These are phyloP conservation scores for Malassezia psittaci DNA, from an alignment of 1,284 basidiomycete genomes.

Conservation along the genomic window DNA sequence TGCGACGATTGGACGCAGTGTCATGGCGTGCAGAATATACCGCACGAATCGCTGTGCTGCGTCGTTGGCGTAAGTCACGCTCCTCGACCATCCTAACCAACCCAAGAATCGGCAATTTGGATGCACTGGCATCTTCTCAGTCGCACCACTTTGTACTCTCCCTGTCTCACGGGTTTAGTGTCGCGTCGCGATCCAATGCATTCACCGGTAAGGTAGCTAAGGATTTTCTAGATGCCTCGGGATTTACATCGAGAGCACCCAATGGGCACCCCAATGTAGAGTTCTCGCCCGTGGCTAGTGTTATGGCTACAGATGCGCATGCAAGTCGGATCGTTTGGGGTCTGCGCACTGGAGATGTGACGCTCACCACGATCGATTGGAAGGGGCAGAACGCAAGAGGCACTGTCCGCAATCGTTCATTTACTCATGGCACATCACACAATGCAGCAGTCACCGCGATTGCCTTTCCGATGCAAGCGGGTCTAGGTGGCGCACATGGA, in stretches of 20 bases:
- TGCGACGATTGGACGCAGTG: slow-evolving; percentile 54
- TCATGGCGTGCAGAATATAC: slow-evolving; percentile 39
- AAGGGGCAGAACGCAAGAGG: slow-evolving; percentile 40
- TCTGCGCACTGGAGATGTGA: slow-evolving; percentile 60
- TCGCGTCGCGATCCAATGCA: slow-evolving; percentile 64
- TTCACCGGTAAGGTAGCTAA: slow-evolving; percentile 59
- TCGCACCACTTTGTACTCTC: slow-evolving; percentile 56
- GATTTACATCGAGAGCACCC: slow-evolving; percentile 56
- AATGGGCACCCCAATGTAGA: slow-evolving; percentile 68
- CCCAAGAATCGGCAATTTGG: slow-evolving; percentile 35
- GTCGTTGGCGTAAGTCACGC: slow-evolving; percentile 61
- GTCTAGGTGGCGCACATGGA: slow-evolving; percentile 31
- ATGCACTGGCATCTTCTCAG: slow-evolving; percentile 51
- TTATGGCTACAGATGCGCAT: slow-evolving; percentile 55
- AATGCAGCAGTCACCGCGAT: slow-evolving; percentile 27
- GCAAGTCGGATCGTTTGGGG: slow-evolving; percentile 68
- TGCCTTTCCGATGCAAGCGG: slow-evolving; percentile 30
- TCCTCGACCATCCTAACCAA: slow-evolving; percentile 53
- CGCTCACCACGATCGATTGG: slow-evolving; percentile 53
- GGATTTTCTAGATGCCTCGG: slow-evolving; percentile 63
- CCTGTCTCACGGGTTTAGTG: slow-evolving; percentile 61
- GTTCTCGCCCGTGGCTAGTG: slow-evolving; percentile 60
- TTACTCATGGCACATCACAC: slow-evolving; percentile 27
- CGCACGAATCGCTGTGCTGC: slow-evolving; percentile 27
- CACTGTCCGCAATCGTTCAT: slow-evolving; percentile 24